A percentile compares a stretch with the other conserved stretches of the same genome.
Conservation (phyloP, 2,329 filamentous ascomycete species). For the Colletotrichum somersetense region DNA sequence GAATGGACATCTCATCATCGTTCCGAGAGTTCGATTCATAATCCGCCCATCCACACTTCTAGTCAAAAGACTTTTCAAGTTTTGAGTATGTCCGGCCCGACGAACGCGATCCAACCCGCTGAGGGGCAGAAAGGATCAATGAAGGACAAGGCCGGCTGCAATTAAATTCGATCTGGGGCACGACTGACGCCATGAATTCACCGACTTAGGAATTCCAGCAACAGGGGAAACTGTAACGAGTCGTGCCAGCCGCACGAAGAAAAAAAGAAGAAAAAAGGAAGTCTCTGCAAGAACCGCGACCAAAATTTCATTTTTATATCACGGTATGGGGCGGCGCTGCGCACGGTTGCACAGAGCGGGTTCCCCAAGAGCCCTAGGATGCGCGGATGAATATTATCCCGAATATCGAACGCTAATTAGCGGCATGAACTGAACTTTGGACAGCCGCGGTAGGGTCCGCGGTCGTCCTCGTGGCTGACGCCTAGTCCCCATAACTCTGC, state of each 20-base stretch:
- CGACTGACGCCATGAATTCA: conserved; percentile 78
- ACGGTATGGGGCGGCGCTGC: conserved; percentile 9
- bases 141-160: conserved; percentile 72
- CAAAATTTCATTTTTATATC: conserved; percentile 40
- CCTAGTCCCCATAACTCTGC: conserved; percentile 32
- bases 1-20: no score
- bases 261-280: conserved; percentile 65
- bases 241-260: conserved; percentile 84
- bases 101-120: conserved; percentile 44
- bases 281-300: not conserved
- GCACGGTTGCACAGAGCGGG: conserved; percentile 26
- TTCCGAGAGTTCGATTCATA: not conserved
- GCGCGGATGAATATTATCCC: conserved; percentile 10
- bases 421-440: not conserved
- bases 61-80: not conserved
- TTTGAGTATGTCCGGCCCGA: conserved; percentile 59
- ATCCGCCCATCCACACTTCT: no score
- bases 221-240: conserved; percentile 76
- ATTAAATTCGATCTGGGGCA: conserved; percentile 84
- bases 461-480: not conserved
- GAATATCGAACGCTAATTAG: not conserved
- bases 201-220: conserved; percentile 76
- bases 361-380: not conserved
- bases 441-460: conserved; percentile 1
- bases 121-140: conserved; percentile 20